Conservation (phyloP, 2,329 filamentous ascomycete species). For the Trichoderma koningii region DNA sequence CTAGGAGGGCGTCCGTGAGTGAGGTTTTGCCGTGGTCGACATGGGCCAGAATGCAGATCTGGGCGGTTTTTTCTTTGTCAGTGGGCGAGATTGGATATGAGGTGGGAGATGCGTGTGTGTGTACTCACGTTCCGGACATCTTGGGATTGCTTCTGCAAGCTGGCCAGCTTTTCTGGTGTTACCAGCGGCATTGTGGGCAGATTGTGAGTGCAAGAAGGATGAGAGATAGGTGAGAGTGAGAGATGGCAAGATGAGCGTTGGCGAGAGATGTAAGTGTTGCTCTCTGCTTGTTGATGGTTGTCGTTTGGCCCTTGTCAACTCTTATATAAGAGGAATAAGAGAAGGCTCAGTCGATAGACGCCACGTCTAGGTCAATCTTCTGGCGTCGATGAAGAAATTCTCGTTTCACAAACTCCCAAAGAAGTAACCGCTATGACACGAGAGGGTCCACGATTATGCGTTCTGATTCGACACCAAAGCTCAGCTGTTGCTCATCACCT, state of each 20-base stretch:
- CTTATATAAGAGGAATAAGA: not conserved
- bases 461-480: not conserved
- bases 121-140: constrained; percentile 72
- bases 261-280: not conserved
- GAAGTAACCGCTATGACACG: not conserved
- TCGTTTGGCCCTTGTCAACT: too few species aligned
- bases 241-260: not conserved
- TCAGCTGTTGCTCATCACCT: constrained; percentile 14
- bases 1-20: constrained; percentile 90
- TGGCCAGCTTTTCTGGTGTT: constrained; percentile 83
- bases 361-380: too few species aligned
- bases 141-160: constrained; percentile 82
- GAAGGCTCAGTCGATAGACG: not conserved
- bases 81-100: not conserved
- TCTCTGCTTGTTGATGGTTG: not conserved
- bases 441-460: not conserved
- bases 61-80: not conserved
- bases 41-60: constrained; percentile 95
- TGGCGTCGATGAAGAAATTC: not conserved
- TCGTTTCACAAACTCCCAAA: not conserved
- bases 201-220: not conserved
- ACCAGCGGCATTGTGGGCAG: constrained; percentile 79
- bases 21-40: constrained; percentile 99
- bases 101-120: too few species aligned
- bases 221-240: not conserved